Evolutionary conservation across 257 asterid genomes (phyloP).

Genomic region (Solanum sitiens): DNA sequence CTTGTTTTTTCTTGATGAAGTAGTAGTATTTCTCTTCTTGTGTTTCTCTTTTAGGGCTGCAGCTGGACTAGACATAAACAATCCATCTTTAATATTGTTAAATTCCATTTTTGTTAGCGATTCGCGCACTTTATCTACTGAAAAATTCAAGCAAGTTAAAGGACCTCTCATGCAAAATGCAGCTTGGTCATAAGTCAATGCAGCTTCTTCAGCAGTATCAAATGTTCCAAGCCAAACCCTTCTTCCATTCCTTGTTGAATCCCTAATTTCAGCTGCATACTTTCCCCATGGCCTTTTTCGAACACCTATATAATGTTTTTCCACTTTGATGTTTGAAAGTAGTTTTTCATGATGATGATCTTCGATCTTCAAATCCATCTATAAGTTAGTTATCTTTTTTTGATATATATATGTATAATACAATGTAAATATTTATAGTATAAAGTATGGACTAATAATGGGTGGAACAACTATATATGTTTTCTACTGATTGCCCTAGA

Average conservation of each 20-base stretch:
- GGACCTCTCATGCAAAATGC: conserved; percentile 5
- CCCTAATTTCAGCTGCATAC: conserved; percentile 11
- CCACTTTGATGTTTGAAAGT: background rate
- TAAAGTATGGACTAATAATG: background rate
- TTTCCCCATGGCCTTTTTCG: conserved; percentile 14
- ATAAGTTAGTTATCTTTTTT: background rate
- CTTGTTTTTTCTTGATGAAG: background rate
- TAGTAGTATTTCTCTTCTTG: background rate
- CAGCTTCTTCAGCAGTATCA: conserved; percentile 3
- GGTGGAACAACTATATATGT: background rate
- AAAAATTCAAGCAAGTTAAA: background rate
- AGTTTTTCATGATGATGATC: background rate
- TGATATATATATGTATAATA: background rate
- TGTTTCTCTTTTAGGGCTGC: conserved; percentile 4
- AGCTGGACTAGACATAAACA: background rate
- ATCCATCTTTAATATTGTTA: background rate
- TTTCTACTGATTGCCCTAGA: background rate
- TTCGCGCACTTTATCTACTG: background rate
- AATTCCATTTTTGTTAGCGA: background rate
- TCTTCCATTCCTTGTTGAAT: background rate
- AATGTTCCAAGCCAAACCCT: conserved; percentile 15
- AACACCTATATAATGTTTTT: conserved; percentile 1
- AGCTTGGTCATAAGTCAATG: conserved; percentile 10
- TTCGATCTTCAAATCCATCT: background rate
- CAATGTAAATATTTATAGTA: background rate